Conservation (phyloP, 768 basidiomycete species). For the Kwoniella pini region DNA sequence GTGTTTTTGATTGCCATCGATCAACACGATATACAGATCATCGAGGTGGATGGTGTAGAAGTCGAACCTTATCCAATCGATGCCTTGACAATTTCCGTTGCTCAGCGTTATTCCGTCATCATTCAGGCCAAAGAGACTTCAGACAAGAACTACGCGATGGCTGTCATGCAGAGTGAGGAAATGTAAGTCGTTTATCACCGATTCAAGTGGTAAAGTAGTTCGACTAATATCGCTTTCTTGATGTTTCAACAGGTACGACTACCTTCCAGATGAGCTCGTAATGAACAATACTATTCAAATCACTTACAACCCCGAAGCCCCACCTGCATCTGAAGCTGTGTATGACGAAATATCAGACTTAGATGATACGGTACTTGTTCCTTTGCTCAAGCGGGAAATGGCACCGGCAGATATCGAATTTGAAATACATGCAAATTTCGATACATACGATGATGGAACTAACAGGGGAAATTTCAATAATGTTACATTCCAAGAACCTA, state of each 20-base stretch:
- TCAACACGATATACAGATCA: constrained; percentile 56
- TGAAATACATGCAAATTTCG: constrained; percentile 73
- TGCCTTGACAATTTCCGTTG: constrained; percentile 72
- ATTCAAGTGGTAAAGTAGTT: no score
- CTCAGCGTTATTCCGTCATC: constrained; percentile 90
- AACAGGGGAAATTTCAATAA: constrained; percentile 59
- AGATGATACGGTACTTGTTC: constrained; percentile 56
- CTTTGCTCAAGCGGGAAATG: constrained; percentile 60
- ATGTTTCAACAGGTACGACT: constrained; percentile 75
- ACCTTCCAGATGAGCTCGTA: constrained; percentile 68
- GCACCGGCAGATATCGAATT: constrained; percentile 62
- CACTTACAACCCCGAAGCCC: constrained; percentile 65
- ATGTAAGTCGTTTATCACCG: constrained; percentile 60
- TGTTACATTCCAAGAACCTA: constrained; percentile 55
- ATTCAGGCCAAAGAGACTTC: constrained; percentile 88
- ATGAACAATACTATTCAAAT: constrained; percentile 83
- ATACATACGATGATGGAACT: constrained; percentile 63
- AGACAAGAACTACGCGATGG: constrained; percentile 76
- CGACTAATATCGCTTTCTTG: neutral
- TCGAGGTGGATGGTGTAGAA: constrained; percentile 61
- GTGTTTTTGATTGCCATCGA: constrained; percentile 55
- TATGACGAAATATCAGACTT: constrained; percentile 48
- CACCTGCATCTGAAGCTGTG: constrained; percentile 61
- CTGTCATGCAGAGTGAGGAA: constrained; percentile 65
- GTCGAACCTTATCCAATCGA: constrained; percentile 72